Evolutionary conservation across 129 eudicot species (phyloP).

Genomic region (Erigeron canadensis): DNA sequence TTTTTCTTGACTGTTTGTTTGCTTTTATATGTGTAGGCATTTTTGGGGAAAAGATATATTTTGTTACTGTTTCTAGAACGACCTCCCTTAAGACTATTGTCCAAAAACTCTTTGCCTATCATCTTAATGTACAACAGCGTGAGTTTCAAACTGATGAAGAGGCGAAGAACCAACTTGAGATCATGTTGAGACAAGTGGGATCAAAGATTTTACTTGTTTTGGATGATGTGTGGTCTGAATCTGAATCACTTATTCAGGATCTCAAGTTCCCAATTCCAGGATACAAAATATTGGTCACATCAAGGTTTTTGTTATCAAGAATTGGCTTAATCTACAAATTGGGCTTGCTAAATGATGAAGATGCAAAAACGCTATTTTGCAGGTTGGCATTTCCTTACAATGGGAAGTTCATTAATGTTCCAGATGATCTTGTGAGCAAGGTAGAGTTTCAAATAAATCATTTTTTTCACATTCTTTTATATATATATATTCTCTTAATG

Average conservation of each 20-base stretch:
- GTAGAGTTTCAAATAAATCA: constrained; percentile 18
- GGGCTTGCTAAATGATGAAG: constrained; percentile 34
- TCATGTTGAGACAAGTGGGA: constrained; percentile 23
- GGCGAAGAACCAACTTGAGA: constrained; percentile 40
- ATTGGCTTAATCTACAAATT: constrained; percentile 29
- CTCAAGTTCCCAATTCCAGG: constrained; percentile 33
- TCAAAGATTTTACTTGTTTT: constrained; percentile 41
- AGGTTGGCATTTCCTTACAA: constrained; percentile 35
- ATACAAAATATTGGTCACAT: constrained; percentile 54
- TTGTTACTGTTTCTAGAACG: constrained; percentile 43
- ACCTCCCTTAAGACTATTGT: constrained; percentile 32
- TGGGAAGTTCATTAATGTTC: constrained; percentile 20
- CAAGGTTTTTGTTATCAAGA: constrained; percentile 38
- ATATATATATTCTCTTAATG: not conserved
- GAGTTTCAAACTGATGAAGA: constrained; percentile 47
- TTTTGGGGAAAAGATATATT: constrained; percentile 48
- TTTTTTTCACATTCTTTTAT: not conserved
- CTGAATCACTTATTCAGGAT: constrained; percentile 37
- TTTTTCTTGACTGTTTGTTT: not conserved
- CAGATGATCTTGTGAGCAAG: constrained; percentile 40
- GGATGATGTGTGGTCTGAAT: constrained; percentile 52
- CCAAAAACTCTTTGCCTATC: constrained; percentile 34
- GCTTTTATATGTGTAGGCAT: constrained; percentile 21
- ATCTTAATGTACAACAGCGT: constrained; percentile 13
- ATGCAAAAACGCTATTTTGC: constrained; percentile 42